Base-by-base conservation (phyloP, 176 grass and related monocot species). In the Thinopyrum elongatum region DNA sequence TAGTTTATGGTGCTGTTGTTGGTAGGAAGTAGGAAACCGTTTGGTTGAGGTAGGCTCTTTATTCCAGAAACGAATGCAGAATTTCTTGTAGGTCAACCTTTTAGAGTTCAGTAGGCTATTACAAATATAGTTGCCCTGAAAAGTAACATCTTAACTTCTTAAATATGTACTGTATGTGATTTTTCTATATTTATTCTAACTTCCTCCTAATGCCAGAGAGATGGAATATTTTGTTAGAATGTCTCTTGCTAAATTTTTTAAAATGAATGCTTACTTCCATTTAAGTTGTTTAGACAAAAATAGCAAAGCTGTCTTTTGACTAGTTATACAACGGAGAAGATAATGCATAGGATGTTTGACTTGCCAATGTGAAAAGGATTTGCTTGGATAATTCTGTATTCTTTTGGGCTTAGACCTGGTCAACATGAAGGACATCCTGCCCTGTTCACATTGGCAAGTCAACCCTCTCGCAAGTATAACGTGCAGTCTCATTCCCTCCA, bases 341-440 rank as follows among this genome's bases (percentile, higher is more conserved):
- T 65, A 34, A 85, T 73, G 53, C 27, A 7, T 33, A 70, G 55
- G 70, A 65, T 4, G 39, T 91, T 84, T 88, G 85, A 85, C 90
- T 73, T 73, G 33, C 21, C 42, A 19, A 82, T 77, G 10, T 44
- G 62, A 78, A 62, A 55, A 77, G 0, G 26, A 57, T 91, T 78
- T 84, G 41, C 76, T 82, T 85, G 76, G 36, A 72, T 22, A 72
- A 35, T 88, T 25, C 12, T 44, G 4, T 85, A 85, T 64, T 85
- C 42, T 65, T 42, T 14, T 58, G 72, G 90, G 15, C 82, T 78
- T 73, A 66, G 78, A 73, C 71, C 31, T 85, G 28, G 65, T 88
- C 64, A 73, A 42, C 14, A 34, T 73, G 17, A 69, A 44, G 64
- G 33, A 7, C 64, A 8, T 77, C 19, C 7, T 51, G 31, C 41